phyloP scores from a whole-genome alignment of 768 basidiomycete genomes.

The Boletus reticulatus region DNA sequence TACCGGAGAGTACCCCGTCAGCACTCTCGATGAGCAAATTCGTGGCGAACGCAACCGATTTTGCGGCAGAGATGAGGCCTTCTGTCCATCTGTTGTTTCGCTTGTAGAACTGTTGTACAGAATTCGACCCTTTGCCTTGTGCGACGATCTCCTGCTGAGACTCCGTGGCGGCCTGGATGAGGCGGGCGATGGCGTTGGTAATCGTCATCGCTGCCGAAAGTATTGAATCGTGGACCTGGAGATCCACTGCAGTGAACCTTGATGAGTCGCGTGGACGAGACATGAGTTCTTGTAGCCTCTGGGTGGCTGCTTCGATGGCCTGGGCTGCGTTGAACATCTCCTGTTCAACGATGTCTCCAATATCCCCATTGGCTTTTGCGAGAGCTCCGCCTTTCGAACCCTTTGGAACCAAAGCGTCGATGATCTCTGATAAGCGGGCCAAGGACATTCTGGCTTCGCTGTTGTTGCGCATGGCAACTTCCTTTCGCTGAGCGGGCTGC shows the following conservation, averaged over 20 bases:
- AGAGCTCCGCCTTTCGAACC: constrained; percentile 67
- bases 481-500: constrained; percentile 70
- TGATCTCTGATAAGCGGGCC: constrained; percentile 79
- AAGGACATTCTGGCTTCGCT: constrained; percentile 81
- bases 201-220: constrained; percentile 92
- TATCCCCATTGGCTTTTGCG: constrained; percentile 82
- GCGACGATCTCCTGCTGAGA: constrained; percentile 98
- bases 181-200: constrained; percentile 89
- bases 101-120: constrained; percentile 98
- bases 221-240: constrained; percentile 98
- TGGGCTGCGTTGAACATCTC: constrained; percentile 93
- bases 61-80: constrained; percentile 96
- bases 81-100: constrained; percentile 99
- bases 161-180: constrained; percentile 95
- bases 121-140: constrained; percentile 90
- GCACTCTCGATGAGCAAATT: constrained; percentile 94
- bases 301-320: constrained; percentile 92
- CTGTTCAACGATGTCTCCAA: constrained; percentile 93
- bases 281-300: constrained; percentile 89
- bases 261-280: constrained; percentile 81
- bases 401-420: constrained; percentile 86
- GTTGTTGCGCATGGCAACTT: constrained; percentile 88
- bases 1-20: constrained; percentile 95
- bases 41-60: constrained; percentile 96
- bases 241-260: constrained; percentile 87